Conservation (phyloP, 345 rosid genomes). For the Brassica juncea region DNA sequence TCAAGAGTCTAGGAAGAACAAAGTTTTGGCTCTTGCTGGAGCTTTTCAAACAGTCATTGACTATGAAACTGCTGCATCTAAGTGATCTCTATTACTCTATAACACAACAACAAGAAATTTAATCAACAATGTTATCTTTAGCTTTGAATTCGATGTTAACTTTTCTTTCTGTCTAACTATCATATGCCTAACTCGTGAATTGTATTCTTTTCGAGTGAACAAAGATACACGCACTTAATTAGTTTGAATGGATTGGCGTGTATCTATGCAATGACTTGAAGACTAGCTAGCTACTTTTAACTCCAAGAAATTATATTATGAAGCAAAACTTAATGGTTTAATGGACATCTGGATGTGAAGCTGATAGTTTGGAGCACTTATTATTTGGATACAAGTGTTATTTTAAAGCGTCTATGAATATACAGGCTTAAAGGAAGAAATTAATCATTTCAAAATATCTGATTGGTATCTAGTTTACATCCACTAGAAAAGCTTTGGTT, state of each 20-base stretch:
- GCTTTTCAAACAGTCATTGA: constrained; percentile 93
- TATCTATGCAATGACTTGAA: constrained; percentile 4
- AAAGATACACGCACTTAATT: constrained; percentile 17
- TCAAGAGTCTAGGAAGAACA: constrained; percentile 68
- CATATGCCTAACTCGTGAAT: constrained; percentile 1
- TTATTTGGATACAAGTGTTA: not conserved
- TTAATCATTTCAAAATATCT: too few relatives aligned
- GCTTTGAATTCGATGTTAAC: not conserved
- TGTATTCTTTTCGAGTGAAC: constrained; percentile 33
- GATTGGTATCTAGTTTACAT: too few relatives aligned
- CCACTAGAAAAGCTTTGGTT: too few relatives aligned
- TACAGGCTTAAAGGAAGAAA: not conserved
- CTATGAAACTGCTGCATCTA: constrained; percentile 60
- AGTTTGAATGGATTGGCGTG: constrained; percentile 27
- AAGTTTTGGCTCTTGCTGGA: constrained; percentile 80
- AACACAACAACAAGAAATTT: not conserved
- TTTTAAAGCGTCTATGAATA: not conserved
- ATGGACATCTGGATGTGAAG: not conserved
- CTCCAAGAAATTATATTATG: not conserved
- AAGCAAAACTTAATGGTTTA: not conserved
- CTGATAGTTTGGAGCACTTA: not conserved
- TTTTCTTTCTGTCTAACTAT: constrained; percentile 1
- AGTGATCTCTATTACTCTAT: constrained; percentile 25
- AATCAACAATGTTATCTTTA: constrained; percentile 3
- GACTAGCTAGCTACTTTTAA: not conserved